These are phyloP conservation scores for Cyberlindnera samutprakarnensis DNA, from an alignment of 805 yeast genomes.

Conservation along the genomic window DNA sequence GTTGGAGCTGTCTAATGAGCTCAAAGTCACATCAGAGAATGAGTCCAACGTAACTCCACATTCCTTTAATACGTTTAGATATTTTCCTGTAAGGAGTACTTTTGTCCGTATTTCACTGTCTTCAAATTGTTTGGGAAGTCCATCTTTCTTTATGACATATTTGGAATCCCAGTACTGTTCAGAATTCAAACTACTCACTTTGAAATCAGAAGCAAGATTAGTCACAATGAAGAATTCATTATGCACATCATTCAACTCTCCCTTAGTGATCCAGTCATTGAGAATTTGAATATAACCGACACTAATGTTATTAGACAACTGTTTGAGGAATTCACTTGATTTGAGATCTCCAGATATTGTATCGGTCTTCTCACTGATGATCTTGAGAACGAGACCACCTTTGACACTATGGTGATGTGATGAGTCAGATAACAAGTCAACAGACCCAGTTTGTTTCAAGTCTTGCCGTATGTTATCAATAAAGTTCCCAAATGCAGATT, in stretches of 20 bases:
- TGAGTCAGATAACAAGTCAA: constrained; percentile 47
- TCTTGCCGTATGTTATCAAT: constrained; percentile 33
- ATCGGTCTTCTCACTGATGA: constrained; percentile 52
- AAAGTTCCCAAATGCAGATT: constrained; percentile 34
- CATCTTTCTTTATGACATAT: constrained; percentile 67
- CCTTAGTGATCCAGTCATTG: constrained; percentile 72
- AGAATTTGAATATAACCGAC: constrained; percentile 58
- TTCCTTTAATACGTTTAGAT: constrained; percentile 60
- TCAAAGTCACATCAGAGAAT: constrained; percentile 20
- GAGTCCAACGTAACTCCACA: constrained; percentile 38
- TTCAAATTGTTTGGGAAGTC: constrained; percentile 59
- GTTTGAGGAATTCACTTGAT: constrained; percentile 43
- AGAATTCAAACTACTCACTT: constrained; percentile 27
- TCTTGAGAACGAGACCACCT: constrained; percentile 68
- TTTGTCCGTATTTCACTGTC: constrained; percentile 48
- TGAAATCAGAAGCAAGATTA: constrained; percentile 18
- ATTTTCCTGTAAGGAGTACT: constrained; percentile 78
- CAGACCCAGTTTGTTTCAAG: constrained; percentile 32
- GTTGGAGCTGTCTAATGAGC: constrained; percentile 31
- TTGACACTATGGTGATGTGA: constrained; percentile 48
- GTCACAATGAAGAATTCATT: constrained; percentile 72
- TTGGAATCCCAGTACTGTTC: constrained; percentile 72
- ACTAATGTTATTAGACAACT: constrained; percentile 52
- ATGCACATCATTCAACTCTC: constrained; percentile 68
- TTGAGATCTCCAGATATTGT: constrained; percentile 58